A percentile compares a stretch with the other conserved stretches of the same genome.
phyloP scores from a whole-genome alignment of 192 early-diverging fungal species.

The Gryganskiella cystojenkinii region DNA sequence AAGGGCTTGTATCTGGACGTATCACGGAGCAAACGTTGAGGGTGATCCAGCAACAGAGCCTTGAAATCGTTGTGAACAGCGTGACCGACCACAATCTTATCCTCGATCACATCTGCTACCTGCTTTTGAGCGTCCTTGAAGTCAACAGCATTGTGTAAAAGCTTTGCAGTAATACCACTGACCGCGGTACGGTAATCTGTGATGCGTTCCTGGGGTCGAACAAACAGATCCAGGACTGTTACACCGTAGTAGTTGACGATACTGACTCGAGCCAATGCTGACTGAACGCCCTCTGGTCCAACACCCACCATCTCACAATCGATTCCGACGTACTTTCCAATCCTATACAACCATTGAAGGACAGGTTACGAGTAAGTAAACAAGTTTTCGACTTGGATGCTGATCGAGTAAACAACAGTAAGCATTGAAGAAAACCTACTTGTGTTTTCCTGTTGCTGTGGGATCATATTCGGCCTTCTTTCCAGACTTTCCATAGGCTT shows the following conservation, averaged over 20 bases:
- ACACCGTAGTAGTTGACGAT: constrained; percentile 96
- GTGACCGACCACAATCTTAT: constrained; percentile 92
- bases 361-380: neutral
- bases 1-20: constrained; percentile 85
- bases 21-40: constrained; percentile 80
- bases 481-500: constrained; percentile 55
- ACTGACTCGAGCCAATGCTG: constrained; percentile 91
- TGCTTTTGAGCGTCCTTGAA: constrained; percentile 86
- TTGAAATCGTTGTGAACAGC: constrained; percentile 90
- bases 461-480: constrained; percentile 42
- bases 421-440: constrained; percentile 10
- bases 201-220: constrained; percentile 82
- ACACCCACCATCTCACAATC: constrained; percentile 99
- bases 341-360: constrained; percentile 7
- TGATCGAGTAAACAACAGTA: neutral
- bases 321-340: constrained; percentile 92
- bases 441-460: constrained; percentile 52
- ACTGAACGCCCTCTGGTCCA: constrained; percentile 81
- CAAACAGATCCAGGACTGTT: constrained; percentile 85
- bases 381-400: neutral
- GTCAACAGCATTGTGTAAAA: constrained; percentile 69
- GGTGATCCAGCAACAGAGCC: constrained; percentile 85
- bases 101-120: constrained; percentile 85
- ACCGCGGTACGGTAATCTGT: constrained; percentile 95
- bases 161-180: constrained; percentile 89